Base-by-base conservation (phyloP, 2,329 filamentous ascomycete species). In the Alternaria arborescens region DNA sequence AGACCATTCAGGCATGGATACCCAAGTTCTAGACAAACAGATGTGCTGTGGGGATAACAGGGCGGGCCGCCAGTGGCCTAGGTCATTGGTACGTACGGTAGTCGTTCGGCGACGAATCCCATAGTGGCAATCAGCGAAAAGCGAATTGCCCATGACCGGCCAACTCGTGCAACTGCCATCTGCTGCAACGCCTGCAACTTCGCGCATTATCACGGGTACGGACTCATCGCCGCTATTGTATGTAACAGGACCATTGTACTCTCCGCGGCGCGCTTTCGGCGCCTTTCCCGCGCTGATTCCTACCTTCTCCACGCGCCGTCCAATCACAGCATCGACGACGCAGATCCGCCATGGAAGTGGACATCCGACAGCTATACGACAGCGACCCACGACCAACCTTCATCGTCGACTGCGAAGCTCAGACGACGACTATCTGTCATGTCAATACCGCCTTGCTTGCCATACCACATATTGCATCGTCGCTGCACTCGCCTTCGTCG, bases 331-430 rank as follows among this genome's bases (percentile, higher is more conserved):
- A 22, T 36, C 30, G 32, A 22, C 52, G 42, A 55, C 57, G 52
- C 44, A 50, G 52, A 57, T 60, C 60, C 38, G 46, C 52, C 46
- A 62, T 62, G 60, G 47, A 51, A 43, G 44, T 55, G 41, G 60
- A 61, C 51, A 55, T 65, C 20, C 53, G 52, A 10, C 30, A 52
- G 46, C 53, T 65, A 7, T 65, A 64, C 46, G 63, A 65, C 36
- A 52, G 46, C 47, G 63, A 65, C 36, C 57, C 63, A 44, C 52
- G 63, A 20, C 63, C 60, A n/a, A 65, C 63, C 11, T 65, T 65
- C 32, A 28, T 65, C 32, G 60, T 65, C 18, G 63, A 65, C 51
- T 61, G 57, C 40, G 30, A 61, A 28, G 51, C 44, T 1, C 40
- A 44, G 32, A 44, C 54, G 5, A 40, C 56, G 3, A 32, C 50